phyloP scores from a whole-genome alignment of 768 basidiomycete species.

The Russula emetica region DNA sequence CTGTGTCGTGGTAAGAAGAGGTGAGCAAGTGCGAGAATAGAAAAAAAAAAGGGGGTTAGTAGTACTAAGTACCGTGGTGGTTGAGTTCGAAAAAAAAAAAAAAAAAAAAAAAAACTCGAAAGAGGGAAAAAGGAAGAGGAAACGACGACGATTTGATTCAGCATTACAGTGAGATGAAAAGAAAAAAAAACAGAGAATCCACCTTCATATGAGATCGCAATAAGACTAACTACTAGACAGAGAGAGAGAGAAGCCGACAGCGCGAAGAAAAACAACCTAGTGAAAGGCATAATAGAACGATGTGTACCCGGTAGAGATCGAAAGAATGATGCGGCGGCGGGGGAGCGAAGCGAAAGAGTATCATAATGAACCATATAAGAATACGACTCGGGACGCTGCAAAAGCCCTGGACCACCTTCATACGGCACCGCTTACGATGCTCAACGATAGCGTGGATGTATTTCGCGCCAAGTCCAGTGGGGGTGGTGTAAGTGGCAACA shows the following conservation, averaged over 20 bases:
- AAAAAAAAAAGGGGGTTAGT: not conserved
- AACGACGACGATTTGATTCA: constrained; percentile 12
- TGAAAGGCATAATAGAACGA: not conserved
- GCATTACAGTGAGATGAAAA: constrained; percentile 18
- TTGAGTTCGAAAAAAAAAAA: too few relatives aligned
- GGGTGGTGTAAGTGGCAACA: constrained; percentile 8
- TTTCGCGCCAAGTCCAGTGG: constrained; percentile 23
- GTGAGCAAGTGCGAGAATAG: not conserved
- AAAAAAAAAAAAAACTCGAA: too few relatives aligned
- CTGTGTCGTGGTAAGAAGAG: not conserved
- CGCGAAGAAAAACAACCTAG: not conserved
- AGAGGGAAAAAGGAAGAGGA: not conserved
- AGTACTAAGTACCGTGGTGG: not conserved
- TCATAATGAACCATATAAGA: not conserved
- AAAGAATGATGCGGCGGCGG: not conserved
- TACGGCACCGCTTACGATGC: constrained; percentile 24
- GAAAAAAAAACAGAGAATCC: not conserved
- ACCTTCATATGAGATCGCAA: constrained; percentile 10
- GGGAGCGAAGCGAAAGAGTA: not conserved
- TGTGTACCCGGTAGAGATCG: not conserved
- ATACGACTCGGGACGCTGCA: not conserved
- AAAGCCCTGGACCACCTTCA: not conserved
- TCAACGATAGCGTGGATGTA: constrained; percentile 27
- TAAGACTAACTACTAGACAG: not conserved
- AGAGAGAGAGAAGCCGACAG: not conserved